These are phyloP conservation scores for Podaxis rugospora DNA, from an alignment of 768 basidiomycete genomes.

Conservation along the genomic window DNA sequence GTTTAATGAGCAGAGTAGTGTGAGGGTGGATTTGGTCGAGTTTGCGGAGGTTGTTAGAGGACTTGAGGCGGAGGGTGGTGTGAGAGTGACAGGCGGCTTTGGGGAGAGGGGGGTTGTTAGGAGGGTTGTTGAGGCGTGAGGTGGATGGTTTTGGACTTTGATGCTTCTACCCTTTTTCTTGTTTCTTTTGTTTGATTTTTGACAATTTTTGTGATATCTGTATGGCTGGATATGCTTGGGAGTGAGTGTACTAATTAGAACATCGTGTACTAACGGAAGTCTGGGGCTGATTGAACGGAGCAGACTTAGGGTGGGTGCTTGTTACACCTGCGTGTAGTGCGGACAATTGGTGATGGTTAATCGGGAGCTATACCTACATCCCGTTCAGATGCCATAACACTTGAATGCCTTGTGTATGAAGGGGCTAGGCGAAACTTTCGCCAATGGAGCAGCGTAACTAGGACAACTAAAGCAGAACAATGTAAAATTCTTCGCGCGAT, in stretches of 20 bases:
- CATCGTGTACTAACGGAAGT: not conserved
- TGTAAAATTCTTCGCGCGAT: not conserved
- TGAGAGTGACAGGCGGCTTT: conserved; percentile 80
- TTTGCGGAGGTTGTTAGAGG: conserved; percentile 75
- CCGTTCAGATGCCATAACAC: too few species aligned
- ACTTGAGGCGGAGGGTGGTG: conserved; percentile 79
- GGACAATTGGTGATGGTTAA: too few species aligned
- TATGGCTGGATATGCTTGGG: not conserved
- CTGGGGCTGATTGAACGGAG: not conserved
- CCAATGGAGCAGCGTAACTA: too few species aligned
- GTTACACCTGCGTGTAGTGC: too few species aligned
- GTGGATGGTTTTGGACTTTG: not conserved
- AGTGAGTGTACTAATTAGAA: not conserved
- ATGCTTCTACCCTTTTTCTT: not conserved
- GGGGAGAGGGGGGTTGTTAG: conserved; percentile 80
- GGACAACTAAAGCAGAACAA: not conserved
- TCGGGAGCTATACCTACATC: too few species aligned
- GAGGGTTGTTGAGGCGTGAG: conserved; percentile 36
- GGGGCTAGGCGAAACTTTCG: too few species aligned
- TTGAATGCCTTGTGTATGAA: too few species aligned
- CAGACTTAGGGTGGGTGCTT: too few species aligned
- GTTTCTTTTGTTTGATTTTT: not conserved
- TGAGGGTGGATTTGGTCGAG: conserved; percentile 75
- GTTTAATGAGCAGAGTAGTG: conserved; percentile 79
- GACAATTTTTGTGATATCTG: not conserved